Evolutionary conservation across 208 protist genomes (phyloP).

Genomic region (Blastocrithidia nonstop): DNA sequence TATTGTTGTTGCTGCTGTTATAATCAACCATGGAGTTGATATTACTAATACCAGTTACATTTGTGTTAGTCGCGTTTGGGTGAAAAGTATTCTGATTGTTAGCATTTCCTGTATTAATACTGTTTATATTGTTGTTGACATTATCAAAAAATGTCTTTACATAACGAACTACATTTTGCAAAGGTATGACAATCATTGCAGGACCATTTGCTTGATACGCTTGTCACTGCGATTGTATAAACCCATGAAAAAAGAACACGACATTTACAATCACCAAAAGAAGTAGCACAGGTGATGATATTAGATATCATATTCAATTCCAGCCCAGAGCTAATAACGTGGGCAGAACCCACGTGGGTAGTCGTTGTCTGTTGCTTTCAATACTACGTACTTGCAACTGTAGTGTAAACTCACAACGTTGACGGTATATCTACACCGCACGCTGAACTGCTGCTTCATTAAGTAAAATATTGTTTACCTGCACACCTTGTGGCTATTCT

Average conservation of each 20-base stretch:
- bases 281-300: conserved; percentile 52
- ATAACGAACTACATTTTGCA: conserved; percentile 12
- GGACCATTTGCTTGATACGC: conserved; percentile 62
- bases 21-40: too few species aligned
- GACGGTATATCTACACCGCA: conserved; percentile 51
- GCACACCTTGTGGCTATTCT: too few species aligned
- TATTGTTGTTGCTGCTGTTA: too few species aligned
- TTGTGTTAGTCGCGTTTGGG: too few species aligned
- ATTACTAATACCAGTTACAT: too few species aligned
- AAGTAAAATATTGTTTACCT: conserved; percentile 35
- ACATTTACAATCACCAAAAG: conserved; percentile 23
- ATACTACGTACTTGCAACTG: conserved; percentile 60
- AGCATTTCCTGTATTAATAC: too few species aligned
- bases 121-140: too few species aligned
- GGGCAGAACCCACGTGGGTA: conserved; percentile 65
- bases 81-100: too few species aligned
- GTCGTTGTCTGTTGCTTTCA: conserved; percentile 30
- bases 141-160: too few species aligned
- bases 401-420: conserved; percentile 73
- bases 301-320: conserved; percentile 74
- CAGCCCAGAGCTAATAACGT: conserved; percentile 51
- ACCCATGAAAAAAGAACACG: conserved; percentile 47
- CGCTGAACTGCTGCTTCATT: conserved; percentile 29
- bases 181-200: conserved; percentile 26
- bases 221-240: conserved; percentile 50